These are phyloP conservation scores for Phaeosphaeria sp. DNA, from an alignment of 2,329 filamentous ascomycete genomes.

Conservation along the genomic window DNA sequence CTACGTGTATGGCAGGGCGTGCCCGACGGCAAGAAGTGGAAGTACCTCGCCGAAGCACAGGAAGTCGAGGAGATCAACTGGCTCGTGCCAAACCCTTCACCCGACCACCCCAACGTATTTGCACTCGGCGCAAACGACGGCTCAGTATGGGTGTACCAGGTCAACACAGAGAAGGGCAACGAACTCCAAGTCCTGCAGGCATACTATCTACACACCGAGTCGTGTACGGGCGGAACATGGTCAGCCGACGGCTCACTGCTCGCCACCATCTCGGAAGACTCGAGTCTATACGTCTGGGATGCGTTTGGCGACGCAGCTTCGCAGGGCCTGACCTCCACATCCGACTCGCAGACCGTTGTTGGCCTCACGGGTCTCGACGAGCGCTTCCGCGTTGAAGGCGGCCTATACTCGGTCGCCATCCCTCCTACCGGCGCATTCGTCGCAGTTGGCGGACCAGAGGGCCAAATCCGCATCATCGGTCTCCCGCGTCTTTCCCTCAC, in stretches of 20 bases:
- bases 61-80: conserved; percentile 97
- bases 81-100: conserved; percentile 76
- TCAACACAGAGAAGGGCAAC: conserved; percentile 67
- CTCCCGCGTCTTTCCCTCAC: conserved; percentile 68
- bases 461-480: conserved; percentile 82
- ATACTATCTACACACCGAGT: conserved; percentile 86
- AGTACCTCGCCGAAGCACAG: conserved; percentile 76
- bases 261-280: conserved; percentile 87
- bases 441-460: conserved; percentile 86
- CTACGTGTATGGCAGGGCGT: conserved; percentile 71
- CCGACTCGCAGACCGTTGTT: conserved; percentile 70
- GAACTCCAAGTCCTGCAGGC: conserved; percentile 84
- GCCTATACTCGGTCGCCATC: conserved; percentile 85
- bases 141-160: conserved; percentile 93
- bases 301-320: conserved; percentile 80
- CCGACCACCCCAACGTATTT: conserved; percentile 76
- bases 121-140: conserved; percentile 90
- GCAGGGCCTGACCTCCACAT: conserved; percentile 62
- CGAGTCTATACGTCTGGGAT: conserved; percentile 90
- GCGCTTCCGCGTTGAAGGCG: conserved; percentile 89
- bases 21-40: conserved; percentile 62
- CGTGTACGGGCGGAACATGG: conserved; percentile 91
- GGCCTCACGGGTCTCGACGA: conserved; percentile 81
- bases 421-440: conserved; percentile 80
- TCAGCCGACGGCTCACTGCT: conserved; percentile 85